Percentiles rank a stretch among this genome's conserved stretches.
Conservation (phyloP, 2,329 filamentous ascomycete species). For the Fusarium sublunatum region DNA sequence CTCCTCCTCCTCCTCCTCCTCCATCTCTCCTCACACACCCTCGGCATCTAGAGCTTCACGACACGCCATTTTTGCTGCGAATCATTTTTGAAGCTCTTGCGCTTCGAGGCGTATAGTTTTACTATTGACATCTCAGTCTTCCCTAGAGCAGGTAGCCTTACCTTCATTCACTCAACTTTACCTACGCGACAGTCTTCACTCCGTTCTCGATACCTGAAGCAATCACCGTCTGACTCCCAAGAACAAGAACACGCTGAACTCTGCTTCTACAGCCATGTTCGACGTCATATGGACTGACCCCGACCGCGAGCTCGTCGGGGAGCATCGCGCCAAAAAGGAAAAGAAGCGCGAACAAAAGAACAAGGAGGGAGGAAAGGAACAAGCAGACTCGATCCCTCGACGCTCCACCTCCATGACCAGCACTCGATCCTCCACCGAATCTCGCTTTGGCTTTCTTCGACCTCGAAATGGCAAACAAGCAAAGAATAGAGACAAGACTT, state of each 20-base stretch:
- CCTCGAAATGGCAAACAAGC: conserved; percentile 48
- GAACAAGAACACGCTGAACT: not conserved
- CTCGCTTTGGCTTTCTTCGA: conserved; percentile 59
- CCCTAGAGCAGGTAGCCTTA: conserved; percentile 3
- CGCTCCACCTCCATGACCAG: conserved; percentile 58
- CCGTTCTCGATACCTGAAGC: not conserved
- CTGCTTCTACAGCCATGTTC: conserved; percentile 59
- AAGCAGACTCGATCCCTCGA: conserved; percentile 40
- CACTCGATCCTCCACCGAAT: conserved; percentile 55
- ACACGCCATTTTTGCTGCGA: conserved; percentile 2
- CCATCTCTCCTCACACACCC: not conserved
- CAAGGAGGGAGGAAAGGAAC: conserved; percentile 34
- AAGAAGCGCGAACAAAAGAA: conserved; percentile 49
- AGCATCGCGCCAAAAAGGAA: conserved; percentile 63
- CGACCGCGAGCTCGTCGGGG: conserved; percentile 63
- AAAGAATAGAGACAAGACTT: conserved; percentile 31
- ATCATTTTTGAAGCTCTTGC: not conserved
- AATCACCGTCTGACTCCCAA: not conserved
- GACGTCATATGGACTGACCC: conserved; percentile 70
- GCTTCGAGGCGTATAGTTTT: not conserved
- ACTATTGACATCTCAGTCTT: not conserved
- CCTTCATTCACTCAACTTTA: not conserved
- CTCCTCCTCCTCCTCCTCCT: no score
- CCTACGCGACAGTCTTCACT: not conserved
- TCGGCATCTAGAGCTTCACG: conserved; percentile 4